Evolutionary conservation across 1,284 basidiomycete species (phyloP), one percentile per base, ranked within the genome.

Genomic region (Omphalotus olearius): DNA sequence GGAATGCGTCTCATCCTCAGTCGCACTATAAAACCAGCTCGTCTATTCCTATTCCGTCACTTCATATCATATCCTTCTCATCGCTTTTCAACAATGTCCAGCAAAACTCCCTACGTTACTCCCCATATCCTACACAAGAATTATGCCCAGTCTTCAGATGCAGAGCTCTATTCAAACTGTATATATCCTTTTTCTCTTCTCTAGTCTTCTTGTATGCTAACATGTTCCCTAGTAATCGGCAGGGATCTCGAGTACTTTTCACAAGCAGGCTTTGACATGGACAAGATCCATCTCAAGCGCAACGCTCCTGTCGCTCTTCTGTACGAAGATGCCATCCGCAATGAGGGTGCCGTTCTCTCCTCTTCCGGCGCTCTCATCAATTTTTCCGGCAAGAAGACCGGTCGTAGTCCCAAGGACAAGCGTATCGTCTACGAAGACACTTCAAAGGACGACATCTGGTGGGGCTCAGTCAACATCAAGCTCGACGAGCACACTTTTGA

Each of bases 381-480:
- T 83, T 99, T 98, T 67, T 98, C 94, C 14, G 96, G 96, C 43
- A 99, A 98, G 81, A 99, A 99, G 82, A 99, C 97, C 2, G 97
- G 97, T 57, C 85, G 97, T 52, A 91, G 86, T 63, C 96, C 97
- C 57, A 99, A 99, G 73, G 97, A 99, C 85, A 99, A 99, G 85
- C 93, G 97, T 63, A 98, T 99, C 64, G 97, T 99, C 66, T 98
- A 82, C 69, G 96, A 99, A 71, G 96, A 99, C 65, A 91, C 92
- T 52, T 91, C 87, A 73, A 98, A 94, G 72, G 94, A 98, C 68
- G 86, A 98, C 60, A 90, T 99, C 70, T 99, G 97, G 96, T 99
- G 97, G 97, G 96, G 97, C 42, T 91, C 93, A 50, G 95, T 99
- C 64, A 99, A 99, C 79, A 99, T 99, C 76, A 97, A 97, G 81